phyloP scores from a whole-genome alignment of 208 protist species.

The Crithidia fasciculata region DNA sequence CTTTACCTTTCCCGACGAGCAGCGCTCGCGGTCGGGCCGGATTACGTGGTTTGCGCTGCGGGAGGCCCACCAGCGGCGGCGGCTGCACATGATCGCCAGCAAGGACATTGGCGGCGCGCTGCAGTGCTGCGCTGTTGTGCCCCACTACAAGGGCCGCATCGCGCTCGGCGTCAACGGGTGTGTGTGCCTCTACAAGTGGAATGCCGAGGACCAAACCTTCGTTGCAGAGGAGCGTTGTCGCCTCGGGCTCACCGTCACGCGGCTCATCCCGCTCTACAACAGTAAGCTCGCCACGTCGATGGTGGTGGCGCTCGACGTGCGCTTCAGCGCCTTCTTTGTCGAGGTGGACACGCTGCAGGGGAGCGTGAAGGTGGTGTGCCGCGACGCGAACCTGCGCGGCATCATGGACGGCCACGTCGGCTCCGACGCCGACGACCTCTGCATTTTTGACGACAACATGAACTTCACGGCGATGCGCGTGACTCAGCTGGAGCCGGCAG shows the following conservation, averaged over 20 bases:
- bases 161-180: conserved; percentile 82
- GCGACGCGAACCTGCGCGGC: conserved; percentile 59
- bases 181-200: conserved; percentile 74
- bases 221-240: conserved; percentile 69
- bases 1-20: conserved; percentile 84
- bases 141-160: conserved; percentile 67
- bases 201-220: conserved; percentile 62
- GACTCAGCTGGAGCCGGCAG: conserved; percentile 16
- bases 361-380: conserved; percentile 53
- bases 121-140: conserved; percentile 81
- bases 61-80: conserved; percentile 11
- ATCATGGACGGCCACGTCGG: conserved; percentile 61
- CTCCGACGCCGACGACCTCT: conserved; percentile 29
- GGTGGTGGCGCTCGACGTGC: conserved; percentile 74
- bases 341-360: conserved; percentile 75
- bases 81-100: conserved; percentile 26
- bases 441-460: conserved; percentile 71
- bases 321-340: conserved; percentile 70
- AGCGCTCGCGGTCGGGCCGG: conserved; percentile 57
- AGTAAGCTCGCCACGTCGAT: conserved; percentile 12
- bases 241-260: conserved; percentile 64
- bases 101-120: conserved; percentile 77
- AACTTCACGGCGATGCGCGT: conserved; percentile 59
- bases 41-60: conserved; percentile 55
- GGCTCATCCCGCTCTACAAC: conserved; percentile 60